Conservation (phyloP, 306 rosid species). For the Sicyos baderoa region DNA sequence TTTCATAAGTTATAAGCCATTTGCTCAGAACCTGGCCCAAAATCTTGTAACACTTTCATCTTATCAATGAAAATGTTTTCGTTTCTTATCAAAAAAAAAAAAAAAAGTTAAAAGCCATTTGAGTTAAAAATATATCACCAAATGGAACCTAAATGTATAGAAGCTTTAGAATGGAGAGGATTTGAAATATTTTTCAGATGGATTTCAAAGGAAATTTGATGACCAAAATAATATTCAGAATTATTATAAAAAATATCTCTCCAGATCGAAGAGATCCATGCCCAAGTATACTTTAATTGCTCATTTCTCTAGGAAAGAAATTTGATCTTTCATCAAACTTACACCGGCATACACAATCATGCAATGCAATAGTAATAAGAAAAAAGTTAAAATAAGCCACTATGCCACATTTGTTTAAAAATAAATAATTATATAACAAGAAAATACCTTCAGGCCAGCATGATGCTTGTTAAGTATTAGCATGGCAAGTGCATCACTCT, state of each 20-base stretch:
- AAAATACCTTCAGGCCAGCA: conserved; percentile 75
- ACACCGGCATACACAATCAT: background rate
- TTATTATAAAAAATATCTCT: background rate
- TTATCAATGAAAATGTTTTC: too few species aligned
- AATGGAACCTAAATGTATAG: background rate
- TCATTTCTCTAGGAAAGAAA: background rate
- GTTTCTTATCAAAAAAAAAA: too few species aligned
- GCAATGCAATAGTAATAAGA: background rate
- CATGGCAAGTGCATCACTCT: conserved; percentile 79
- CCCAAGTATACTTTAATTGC: background rate
- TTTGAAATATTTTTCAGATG: background rate
- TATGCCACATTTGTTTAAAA: background rate
- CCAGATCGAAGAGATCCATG: background rate
- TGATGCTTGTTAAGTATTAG: conserved; percentile 95
- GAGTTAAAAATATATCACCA: background rate
- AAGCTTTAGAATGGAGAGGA: background rate
- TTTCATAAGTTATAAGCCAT: background rate
- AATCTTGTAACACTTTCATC: too few species aligned
- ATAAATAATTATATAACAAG: background rate
- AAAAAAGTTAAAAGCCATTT: background rate
- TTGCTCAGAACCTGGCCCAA: too few species aligned
- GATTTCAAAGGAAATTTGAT: background rate
- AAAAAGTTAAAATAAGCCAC: background rate
- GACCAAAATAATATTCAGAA: background rate
- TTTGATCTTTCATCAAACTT: background rate